phyloP scores from a whole-genome alignment of 2,329 filamentous ascomycete genomes.

The Fusarium udum region DNA sequence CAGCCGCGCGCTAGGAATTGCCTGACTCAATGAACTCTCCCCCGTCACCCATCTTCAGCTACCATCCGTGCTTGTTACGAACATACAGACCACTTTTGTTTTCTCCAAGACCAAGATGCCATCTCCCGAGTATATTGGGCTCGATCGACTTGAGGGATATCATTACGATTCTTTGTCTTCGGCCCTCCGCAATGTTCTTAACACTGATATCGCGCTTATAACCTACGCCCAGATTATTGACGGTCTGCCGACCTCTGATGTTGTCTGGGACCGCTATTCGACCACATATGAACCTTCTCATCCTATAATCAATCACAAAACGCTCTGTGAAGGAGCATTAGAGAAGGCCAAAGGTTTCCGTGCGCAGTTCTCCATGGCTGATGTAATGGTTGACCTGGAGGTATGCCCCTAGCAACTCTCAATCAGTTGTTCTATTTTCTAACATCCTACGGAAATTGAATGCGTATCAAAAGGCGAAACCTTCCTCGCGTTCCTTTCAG shows the following conservation, averaged over 20 bases:
- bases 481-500: background rate
- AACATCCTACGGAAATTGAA: background rate
- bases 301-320: background rate
- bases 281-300: background rate
- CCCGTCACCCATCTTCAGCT: background rate
- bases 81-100: background rate
- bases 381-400: background rate
- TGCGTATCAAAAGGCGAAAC: background rate
- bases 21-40: background rate
- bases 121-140: background rate
- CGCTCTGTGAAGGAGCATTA: background rate
- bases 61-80: too few species aligned
- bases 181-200: conserved; percentile 9
- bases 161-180: background rate
- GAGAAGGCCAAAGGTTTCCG: background rate
- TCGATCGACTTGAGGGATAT: background rate
- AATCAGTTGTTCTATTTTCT: fast-evolving
- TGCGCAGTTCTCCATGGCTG: background rate
- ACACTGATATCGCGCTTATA: background rate
- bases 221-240: conserved; percentile 32
- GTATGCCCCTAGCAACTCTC: background rate
- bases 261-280: background rate
- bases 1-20: background rate
- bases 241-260: conserved; percentile 1
- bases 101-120: fast-evolving